Evolutionary conservation across 2,329 filamentous ascomycete genomes (phyloP).

Genomic region (Fragosphaeria purpurea): DNA sequence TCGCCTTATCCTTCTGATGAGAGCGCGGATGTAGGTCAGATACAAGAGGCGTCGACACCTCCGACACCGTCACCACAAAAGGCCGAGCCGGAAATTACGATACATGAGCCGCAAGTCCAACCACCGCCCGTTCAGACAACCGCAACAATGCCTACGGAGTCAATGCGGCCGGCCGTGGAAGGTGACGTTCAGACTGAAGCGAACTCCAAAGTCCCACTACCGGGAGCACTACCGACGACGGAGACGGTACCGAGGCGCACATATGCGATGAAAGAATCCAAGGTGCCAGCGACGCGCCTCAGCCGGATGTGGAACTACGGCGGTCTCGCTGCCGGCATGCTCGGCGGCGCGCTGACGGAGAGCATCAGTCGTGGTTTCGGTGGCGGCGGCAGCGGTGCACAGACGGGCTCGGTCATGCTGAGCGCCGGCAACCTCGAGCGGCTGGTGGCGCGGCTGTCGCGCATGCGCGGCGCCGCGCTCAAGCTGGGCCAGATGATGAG

Average conservation of each 20-base stretch:
- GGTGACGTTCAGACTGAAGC: too few species aligned
- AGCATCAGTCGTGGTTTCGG: constrained; percentile 71
- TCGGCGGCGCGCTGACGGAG: constrained; percentile 83
- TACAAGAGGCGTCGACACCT: too few species aligned
- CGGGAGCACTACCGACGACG: neutral
- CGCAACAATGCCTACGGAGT: too few species aligned
- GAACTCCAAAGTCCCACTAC: neutral
- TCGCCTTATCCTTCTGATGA: too few species aligned
- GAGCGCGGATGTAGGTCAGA: too few species aligned
- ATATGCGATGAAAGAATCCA: constrained; percentile 72
- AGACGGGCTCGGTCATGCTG: constrained; percentile 62
- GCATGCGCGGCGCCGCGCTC: constrained; percentile 93
- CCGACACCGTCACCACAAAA: too few species aligned
- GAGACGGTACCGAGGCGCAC: neutral
- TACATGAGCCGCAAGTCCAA: too few species aligned
- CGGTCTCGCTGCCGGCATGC: constrained; percentile 87
- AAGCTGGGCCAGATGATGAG: constrained; percentile 98
- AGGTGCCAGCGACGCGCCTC: constrained; percentile 78
- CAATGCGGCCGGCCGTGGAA: too few species aligned
- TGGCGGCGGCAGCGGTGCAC: constrained; percentile 33
- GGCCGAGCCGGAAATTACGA: too few species aligned
- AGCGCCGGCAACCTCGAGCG: constrained; percentile 88
- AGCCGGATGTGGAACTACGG: constrained; percentile 91
- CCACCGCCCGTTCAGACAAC: too few species aligned
- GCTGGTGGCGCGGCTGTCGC: constrained; percentile 82